These are phyloP conservation scores for Pogostemon cablin DNA, from an alignment of 257 asterid species.

Conservation along the genomic window DNA sequence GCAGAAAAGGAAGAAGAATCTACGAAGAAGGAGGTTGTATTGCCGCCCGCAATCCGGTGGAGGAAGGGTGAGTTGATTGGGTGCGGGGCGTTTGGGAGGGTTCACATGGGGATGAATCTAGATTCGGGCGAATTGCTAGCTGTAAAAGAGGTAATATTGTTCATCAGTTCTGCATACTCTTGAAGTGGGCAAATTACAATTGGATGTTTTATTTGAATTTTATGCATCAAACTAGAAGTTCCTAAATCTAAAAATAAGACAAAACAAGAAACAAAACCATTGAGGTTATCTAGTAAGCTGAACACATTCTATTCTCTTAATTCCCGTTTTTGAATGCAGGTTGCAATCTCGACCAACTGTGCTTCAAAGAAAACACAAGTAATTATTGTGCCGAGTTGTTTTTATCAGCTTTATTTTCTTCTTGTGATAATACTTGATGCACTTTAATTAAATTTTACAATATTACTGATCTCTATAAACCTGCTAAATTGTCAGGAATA, in stretches of 20 bases:
- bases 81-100: constrained; percentile 76
- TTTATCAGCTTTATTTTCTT: constrained; percentile 2
- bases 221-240: background rate
- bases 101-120: constrained; percentile 82
- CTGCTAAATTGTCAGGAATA: constrained; percentile 54
- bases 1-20: constrained; percentile 18
- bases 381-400: constrained; percentile 36
- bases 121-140: constrained; percentile 82
- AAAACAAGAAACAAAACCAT: no score
- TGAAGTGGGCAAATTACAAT: background rate
- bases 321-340: constrained; percentile 47
- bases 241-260: background rate
- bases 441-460: background rate
- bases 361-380: constrained; percentile 79
- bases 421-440: background rate
- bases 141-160: constrained; percentile 49
- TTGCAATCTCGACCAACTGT: constrained; percentile 63
- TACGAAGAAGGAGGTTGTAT: constrained; percentile 32
- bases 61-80: constrained; percentile 90
- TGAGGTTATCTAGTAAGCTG: constrained; percentile 15
- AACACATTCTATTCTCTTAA: constrained; percentile 8
- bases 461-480: background rate
- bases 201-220: background rate
- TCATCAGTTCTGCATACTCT: background rate
- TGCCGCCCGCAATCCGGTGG: constrained; percentile 70